These are phyloP conservation scores for Terfezia claveryi DNA, from an alignment of 495 filamentous ascomycete genomes.

Conservation along the genomic window DNA sequence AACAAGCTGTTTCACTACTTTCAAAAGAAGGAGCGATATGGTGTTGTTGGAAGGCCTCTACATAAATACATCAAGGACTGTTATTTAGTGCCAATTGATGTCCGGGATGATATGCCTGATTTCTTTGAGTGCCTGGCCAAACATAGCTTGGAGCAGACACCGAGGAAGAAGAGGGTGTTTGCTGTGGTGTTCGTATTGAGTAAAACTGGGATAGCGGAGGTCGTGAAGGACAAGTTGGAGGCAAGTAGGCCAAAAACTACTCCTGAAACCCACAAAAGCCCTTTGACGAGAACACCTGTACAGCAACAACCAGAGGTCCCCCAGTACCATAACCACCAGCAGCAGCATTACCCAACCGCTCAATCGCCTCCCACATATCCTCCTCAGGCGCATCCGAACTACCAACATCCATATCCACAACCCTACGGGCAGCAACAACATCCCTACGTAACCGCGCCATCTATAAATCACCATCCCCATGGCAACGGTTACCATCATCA, in stretches of 20 bases:
- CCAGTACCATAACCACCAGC: not conserved
- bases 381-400: not conserved
- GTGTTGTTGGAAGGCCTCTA: constrained; percentile 16
- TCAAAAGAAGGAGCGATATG: constrained; percentile 32
- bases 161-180: not conserved
- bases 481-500: constrained; percentile 1
- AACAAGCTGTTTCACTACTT: constrained; percentile 79
- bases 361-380: not conserved
- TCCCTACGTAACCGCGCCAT: not conserved
- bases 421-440: constrained; percentile 3
- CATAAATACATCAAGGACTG: constrained; percentile 16
- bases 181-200: not conserved
- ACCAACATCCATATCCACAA: not conserved
- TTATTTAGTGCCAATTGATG: constrained; percentile 17
- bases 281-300: not conserved
- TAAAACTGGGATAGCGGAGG: constrained; percentile 27
- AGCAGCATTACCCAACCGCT: not conserved
- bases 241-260: not conserved
- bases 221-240: constrained; percentile 23
- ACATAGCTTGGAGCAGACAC: not conserved
- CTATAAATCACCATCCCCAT: constrained; percentile 6
- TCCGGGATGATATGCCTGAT: constrained; percentile 15
- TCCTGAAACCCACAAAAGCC: constrained; percentile 8
- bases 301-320: constrained; percentile 4
- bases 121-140: constrained; percentile 9